Evolutionary conservation across 192 early-diverging fungal genomes (phyloP).

Genomic region (Gryganskiella cystojenkinii): DNA sequence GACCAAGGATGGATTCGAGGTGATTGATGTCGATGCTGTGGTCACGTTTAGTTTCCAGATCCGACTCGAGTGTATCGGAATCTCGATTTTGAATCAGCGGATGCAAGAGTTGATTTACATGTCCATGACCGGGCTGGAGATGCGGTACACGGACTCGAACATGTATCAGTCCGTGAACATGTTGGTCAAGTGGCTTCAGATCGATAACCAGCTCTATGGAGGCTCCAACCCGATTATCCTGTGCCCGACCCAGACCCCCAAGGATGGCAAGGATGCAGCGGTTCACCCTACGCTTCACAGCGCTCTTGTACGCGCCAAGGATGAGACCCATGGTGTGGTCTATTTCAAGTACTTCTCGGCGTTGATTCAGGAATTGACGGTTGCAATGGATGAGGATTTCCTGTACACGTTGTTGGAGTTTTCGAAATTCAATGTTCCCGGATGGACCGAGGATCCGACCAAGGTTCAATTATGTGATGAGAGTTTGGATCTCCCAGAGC

Average conservation of each 20-base stretch:
- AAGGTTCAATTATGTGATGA: conserved; percentile 60
- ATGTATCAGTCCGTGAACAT: conserved; percentile 83
- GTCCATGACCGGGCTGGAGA: conserved; percentile 79
- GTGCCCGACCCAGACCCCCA: conserved; percentile 89
- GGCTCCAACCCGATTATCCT: conserved; percentile 91
- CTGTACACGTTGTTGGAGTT: conserved; percentile 89
- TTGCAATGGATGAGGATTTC: conserved; percentile 96
- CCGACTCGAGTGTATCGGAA: conserved; percentile 87
- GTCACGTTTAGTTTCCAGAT: conserved; percentile 73
- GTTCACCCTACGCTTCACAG: conserved; percentile 72
- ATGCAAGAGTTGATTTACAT: conserved; percentile 90
- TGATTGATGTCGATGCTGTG: conserved; percentile 61
- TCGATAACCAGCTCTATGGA: conserved; percentile 96
- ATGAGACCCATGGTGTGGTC: conserved; percentile 92
- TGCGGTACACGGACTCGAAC: conserved; percentile 84
- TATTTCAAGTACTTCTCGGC: conserved; percentile 96
- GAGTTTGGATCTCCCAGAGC: conserved; percentile 76
- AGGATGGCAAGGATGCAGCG: conserved; percentile 68
- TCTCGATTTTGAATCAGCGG: conserved; percentile 86
- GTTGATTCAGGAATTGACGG: conserved; percentile 91
- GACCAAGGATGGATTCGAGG: conserved; percentile 60
- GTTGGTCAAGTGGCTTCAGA: conserved; percentile 89
- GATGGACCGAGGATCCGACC: conserved; percentile 60
- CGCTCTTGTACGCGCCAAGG: conserved; percentile 89
- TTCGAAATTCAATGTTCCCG: conserved; percentile 77